Base-by-base conservation (phyloP, 2,329 filamentous ascomycete genomes). In the Dendryphion nanum region DNA sequence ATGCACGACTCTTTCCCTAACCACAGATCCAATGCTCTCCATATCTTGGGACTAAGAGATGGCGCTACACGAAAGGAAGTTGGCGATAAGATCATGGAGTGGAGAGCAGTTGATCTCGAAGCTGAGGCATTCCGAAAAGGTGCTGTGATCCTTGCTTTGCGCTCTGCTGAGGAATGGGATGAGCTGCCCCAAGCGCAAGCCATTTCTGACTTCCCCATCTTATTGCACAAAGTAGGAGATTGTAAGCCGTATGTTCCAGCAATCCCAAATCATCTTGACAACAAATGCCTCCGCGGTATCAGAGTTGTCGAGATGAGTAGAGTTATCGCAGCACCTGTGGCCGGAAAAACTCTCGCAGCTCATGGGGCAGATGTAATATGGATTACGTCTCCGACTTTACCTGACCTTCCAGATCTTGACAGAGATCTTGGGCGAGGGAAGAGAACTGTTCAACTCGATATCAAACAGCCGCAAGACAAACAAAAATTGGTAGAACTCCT, bases 1-100 rank as follows among this genome's bases (percentile, higher is more conserved):
- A 70, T 81, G 31, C 78, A 82, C 43, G 77, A 80, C 37, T 55
- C 55, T 0, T 80, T 81, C 38, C 65, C 70, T 0, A 70, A 79
- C 35, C 77, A 81, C 41, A 66, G 68, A 0, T 18, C 61, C 2
- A 72, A 69, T 3, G 67, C 71, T 0, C 55, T 74, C 3, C 41
- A 54, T 3, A 57, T 81, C 0, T 58, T 81, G 0, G 69, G 67
- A 0, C 52, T 76, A 4, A 31, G 53, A 0, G 37, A 40, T 0
- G 43, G 47, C 18, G 63, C 69, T 3, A 61, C 51, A 6, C 64
- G 68, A 28, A 50, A 62, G 1, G 66, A 71, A 1, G 67, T 77
- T 0, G 64, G 62, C 0, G 47, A 49, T 12, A 61, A 63, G 36
- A 67, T 71, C 21, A 33, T 52, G 1, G 33, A 49, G 0, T 76